phyloP scores from a whole-genome alignment of 1,284 basidiomycete genomes.

The Boletus albobrunnescens region DNA sequence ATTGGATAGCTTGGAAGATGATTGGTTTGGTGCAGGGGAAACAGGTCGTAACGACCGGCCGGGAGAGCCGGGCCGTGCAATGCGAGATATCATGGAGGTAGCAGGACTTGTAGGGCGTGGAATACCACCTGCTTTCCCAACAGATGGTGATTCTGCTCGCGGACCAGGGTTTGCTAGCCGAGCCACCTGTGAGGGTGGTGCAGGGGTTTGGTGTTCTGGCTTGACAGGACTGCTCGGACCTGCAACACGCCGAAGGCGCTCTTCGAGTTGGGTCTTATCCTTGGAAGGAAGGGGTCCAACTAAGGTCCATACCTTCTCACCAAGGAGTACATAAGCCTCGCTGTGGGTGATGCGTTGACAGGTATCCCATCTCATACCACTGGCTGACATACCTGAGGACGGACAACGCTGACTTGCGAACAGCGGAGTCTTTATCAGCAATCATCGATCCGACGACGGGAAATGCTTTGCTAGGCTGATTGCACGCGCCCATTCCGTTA shows the following conservation, averaged over 20 bases:
- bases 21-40: slow-evolving; percentile 48
- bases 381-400: slow-evolving; percentile 56
- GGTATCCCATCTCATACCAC: slow-evolving; percentile 1
- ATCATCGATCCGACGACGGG: slow-evolving; percentile 78
- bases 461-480: slow-evolving; percentile 73
- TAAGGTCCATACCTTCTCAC: slow-evolving; percentile 81
- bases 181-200: slow-evolving; percentile 42
- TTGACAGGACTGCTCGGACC: slow-evolving; percentile 56
- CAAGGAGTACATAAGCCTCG: slow-evolving; percentile 79
- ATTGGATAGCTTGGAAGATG: slow-evolving; percentile 34
- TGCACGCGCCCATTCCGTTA: slow-evolving; percentile 80
- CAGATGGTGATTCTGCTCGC: slow-evolving; percentile 56
- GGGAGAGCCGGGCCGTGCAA: slow-evolving; percentile 64
- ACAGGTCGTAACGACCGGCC: slow-evolving; percentile 44
- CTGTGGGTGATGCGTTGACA: slow-evolving; percentile 37
- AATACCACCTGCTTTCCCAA: slow-evolving; percentile 41
- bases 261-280: slow-evolving; percentile 89
- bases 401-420: slow-evolving; percentile 79
- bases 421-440: slow-evolving; percentile 82
- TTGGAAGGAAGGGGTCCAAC: slow-evolving; percentile 78
- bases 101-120: slow-evolving; percentile 67
- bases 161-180: slow-evolving; percentile 49
- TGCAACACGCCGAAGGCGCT: slow-evolving; percentile 78
- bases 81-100: slow-evolving; percentile 45
- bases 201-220: slow-evolving; percentile 36